These are phyloP conservation scores for Clonostachys rhizophaga DNA, from an alignment of 2,329 filamentous ascomycete species.

Conservation along the genomic window DNA sequence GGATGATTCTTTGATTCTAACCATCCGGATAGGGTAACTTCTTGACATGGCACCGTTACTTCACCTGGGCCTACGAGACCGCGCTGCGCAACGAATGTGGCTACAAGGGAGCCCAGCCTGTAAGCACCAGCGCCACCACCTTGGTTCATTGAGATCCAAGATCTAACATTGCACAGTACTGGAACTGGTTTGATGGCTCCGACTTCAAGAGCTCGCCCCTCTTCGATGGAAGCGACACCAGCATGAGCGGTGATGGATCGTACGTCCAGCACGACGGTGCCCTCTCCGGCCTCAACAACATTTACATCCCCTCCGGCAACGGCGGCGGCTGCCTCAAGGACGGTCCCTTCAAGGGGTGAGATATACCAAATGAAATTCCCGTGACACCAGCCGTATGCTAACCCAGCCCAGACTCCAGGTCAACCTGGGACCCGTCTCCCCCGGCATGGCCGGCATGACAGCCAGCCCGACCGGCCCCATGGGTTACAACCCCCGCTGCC, in stretches of 20 bases:
- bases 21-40: not conserved
- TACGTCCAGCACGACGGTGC: constrained; percentile 9
- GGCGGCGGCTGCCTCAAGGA: constrained; percentile 49
- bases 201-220: constrained; percentile 42
- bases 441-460: constrained; percentile 6
- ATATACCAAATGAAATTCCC: constrained; percentile 6
- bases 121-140: not conserved
- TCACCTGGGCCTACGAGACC: not conserved
- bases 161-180: constrained; percentile 27
- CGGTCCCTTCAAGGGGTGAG: constrained; percentile 45
- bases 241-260: constrained; percentile 41
- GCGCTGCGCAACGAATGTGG: constrained; percentile 4
- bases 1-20: not conserved
- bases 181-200: constrained; percentile 42
- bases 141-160: not conserved
- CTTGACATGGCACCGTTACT: not conserved
- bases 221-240: constrained; percentile 49
- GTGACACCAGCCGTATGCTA: constrained; percentile 11
- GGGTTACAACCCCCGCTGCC: constrained; percentile 37
- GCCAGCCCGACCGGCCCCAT: constrained; percentile 7
- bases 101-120: not conserved
- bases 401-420: constrained; percentile 22
- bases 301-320: constrained; percentile 36
- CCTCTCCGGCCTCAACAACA: constrained; percentile 7
- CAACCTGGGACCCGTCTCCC: constrained; percentile 23